These are phyloP conservation scores for Exsudoporus floridanus DNA, from an alignment of 1,284 basidiomycete genomes.

Conservation along the genomic window DNA sequence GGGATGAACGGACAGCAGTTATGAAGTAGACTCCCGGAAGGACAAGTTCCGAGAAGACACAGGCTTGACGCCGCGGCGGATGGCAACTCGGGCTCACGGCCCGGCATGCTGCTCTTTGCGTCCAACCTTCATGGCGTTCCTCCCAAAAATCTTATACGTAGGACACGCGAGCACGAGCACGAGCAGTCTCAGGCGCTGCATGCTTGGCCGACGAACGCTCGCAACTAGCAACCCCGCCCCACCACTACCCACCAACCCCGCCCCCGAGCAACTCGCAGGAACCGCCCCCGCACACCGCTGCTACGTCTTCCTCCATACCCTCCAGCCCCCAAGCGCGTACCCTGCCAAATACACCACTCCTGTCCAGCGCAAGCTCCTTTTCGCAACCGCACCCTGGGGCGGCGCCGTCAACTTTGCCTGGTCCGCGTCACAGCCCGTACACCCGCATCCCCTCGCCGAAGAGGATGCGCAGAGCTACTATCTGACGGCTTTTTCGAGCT, in stretches of 20 bases:
- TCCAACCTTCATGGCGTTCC: too few relatives aligned
- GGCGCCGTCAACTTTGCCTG: conserved; percentile 63
- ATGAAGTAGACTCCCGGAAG: too few relatives aligned
- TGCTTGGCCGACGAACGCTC: conserved; percentile 4
- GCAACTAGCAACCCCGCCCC: not conserved
- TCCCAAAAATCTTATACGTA: too few relatives aligned
- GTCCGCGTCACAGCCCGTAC: conserved; percentile 35
- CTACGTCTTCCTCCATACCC: conserved; percentile 58
- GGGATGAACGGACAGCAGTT: too few relatives aligned
- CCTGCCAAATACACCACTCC: conserved; percentile 50
- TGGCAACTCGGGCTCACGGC: too few relatives aligned
- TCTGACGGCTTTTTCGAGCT: conserved; percentile 51
- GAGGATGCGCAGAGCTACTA: conserved; percentile 31
- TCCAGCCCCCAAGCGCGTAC: conserved; percentile 48
- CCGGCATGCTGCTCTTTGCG: too few relatives aligned
- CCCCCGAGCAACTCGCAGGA: conserved; percentile 32
- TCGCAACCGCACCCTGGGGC: conserved; percentile 45
- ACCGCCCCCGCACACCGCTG: conserved; percentile 53
- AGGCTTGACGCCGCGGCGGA: too few relatives aligned
- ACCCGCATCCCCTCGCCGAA: not conserved
- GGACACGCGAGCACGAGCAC: too few relatives aligned
- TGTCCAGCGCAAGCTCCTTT: conserved; percentile 51
- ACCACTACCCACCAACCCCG: not conserved
- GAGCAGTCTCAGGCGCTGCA: not conserved
- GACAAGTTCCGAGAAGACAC: too few relatives aligned